phyloP scores from a whole-genome alignment of 139 green algal genomes.

The Coelastrella sp. region DNA sequence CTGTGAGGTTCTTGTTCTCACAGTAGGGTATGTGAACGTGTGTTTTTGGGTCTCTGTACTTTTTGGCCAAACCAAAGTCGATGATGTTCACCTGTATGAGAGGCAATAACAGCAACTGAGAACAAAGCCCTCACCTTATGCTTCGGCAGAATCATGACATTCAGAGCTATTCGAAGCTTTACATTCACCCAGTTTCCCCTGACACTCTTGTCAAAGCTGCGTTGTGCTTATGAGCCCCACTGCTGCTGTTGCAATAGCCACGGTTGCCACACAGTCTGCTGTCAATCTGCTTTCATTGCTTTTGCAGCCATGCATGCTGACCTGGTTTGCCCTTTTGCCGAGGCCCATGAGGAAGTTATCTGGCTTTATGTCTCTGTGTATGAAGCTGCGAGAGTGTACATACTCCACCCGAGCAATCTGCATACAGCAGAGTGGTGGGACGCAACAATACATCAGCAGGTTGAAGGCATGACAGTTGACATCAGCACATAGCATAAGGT shows the following conservation, averaged over 20 bases:
- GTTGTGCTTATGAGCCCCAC: no score
- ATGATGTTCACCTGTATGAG: conserved; percentile 93
- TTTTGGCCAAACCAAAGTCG: conserved; percentile 98
- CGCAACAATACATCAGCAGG: background rate
- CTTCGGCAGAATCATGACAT: background rate
- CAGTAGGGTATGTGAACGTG: conserved; percentile 99
- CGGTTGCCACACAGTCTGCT: background rate
- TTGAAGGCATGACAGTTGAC: background rate
- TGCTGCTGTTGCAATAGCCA: no score
- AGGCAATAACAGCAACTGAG: background rate
- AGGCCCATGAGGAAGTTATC: conserved; percentile 99
- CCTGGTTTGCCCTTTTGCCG: conserved; percentile 94
- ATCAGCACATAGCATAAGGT: background rate
- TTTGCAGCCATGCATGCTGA: conserved; percentile 9
- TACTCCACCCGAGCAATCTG: conserved; percentile 96
- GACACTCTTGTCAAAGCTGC: no score
- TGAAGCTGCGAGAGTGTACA: conserved; percentile 97
- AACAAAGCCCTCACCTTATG: background rate
- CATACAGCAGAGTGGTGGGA: conserved; percentile 43
- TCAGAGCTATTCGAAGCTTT: background rate
- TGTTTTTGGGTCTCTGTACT: conserved; percentile 98
- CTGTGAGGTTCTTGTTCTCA: conserved; percentile 93
- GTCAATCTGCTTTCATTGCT: background rate
- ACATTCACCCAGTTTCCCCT: no score
- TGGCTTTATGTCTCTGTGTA: conserved; percentile 98